Evolutionary conservation across 352 stramenopile genomes (phyloP), one percentile per base, ranked within the genome.

Genomic region (Phytopythium sindhum): DNA sequence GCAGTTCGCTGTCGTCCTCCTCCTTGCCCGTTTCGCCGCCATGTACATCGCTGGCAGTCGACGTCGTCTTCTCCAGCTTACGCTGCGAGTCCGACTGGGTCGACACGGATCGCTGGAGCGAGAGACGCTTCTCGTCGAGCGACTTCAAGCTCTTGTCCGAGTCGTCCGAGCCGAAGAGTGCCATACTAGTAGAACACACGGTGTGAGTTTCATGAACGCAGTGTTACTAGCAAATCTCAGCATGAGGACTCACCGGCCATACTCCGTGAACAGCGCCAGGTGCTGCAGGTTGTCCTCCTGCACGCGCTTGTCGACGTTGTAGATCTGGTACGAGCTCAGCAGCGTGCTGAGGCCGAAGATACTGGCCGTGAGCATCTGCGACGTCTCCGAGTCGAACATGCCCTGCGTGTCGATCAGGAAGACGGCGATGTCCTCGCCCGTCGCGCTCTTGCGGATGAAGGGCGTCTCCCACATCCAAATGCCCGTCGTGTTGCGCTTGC

Each of bases 381-480:
- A 98, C 35, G 97, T 99, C 76, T 99, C 96, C 55, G 98, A 97
- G 70, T 99, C 98, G 78, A 99, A 99, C 95, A 99, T 99, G 47
- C 98, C 98, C 77, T 99, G 98, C 12, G 98, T 99, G 77, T 99
- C 98, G 52, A 99, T 98, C 11, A 99, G 59, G 29, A 99, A 89
- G 21, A 99, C 88, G 2, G 97, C 97, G 48, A 99, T 89, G 55
- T 92, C 83, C 66, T 96, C 87, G 47, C 84, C 86, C 24, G 77
- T 83, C 28, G 81, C 69, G 57, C 89, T 92, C 67, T 98, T 92
- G 54, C 89, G 89, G 69, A 99, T 89, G 70, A 99, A 99, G 10
- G 97, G 96, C 64, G 98, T 91, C 75, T 93, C 97, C 97, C 97
- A 99, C 88, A 99, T 98, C 97, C 97, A 99, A 68, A 99, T 99